A percentile compares a stretch with the other conserved stretches of the same genome.
These are phyloP conservation scores for Colletotrichum sidae DNA, from an alignment of 2,329 filamentous ascomycete genomes.

Conservation along the genomic window DNA sequence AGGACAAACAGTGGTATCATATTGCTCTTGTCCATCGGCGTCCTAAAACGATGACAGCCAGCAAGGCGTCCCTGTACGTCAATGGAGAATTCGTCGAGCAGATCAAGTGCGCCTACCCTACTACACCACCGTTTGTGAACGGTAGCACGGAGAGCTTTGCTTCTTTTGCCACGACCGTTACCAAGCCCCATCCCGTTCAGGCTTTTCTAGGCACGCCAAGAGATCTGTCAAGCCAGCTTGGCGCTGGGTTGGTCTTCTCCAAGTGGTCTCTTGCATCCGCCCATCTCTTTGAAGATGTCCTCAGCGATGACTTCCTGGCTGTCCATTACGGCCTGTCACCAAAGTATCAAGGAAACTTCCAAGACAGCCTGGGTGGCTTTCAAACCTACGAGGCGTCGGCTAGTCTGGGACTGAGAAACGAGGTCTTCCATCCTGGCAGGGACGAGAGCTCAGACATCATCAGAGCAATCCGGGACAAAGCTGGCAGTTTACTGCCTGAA, in stretches of 20 bases:
- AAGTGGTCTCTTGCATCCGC: constrained; percentile 92
- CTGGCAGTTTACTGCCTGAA: constrained; percentile 84
- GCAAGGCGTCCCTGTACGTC: constrained; percentile 89
- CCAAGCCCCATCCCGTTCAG: constrained; percentile 78
- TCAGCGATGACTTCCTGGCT: constrained; percentile 91
- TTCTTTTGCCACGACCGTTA: constrained; percentile 70
- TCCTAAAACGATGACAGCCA: constrained; percentile 78
- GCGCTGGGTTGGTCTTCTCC: constrained; percentile 78
- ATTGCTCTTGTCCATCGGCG: constrained; percentile 87
- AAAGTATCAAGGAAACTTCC: constrained; percentile 94
- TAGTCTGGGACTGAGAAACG: constrained; percentile 89
- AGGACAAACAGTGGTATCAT: constrained; percentile 89
- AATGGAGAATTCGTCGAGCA: constrained; percentile 96
- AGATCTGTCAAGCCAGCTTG: constrained; percentile 82
- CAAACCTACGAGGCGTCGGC: constrained; percentile 97
- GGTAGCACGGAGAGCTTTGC: constrained; percentile 75
- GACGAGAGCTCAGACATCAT: constrained; percentile 94
- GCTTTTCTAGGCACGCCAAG: constrained; percentile 94
- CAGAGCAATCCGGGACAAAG: constrained; percentile 86
- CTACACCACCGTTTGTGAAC: constrained; percentile 74
- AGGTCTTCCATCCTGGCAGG: constrained; percentile 88
- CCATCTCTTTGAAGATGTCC: constrained; percentile 85
- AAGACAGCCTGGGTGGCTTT: constrained; percentile 94
- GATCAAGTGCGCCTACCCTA: constrained; percentile 88
- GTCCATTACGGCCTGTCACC: constrained; percentile 92